Base-by-base conservation (phyloP, 2,329 filamentous ascomycete genomes). In the Neurospora crassa region DNA sequence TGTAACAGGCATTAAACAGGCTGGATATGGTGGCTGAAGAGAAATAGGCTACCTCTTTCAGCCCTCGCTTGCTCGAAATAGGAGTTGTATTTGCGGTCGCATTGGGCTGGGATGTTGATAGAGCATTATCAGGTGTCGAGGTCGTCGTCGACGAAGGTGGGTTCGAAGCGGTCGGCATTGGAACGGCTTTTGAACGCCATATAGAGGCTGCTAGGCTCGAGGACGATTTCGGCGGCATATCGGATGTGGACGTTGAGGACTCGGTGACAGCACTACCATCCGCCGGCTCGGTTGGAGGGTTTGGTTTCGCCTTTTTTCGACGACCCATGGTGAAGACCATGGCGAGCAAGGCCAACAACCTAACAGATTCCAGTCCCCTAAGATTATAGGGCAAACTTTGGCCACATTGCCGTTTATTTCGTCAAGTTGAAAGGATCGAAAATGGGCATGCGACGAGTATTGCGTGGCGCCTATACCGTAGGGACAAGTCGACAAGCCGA, bases 261-360 rank as follows among this genome's bases (percentile, higher is more conserved):
- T 73, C 76, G 18, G 12, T 67, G 37, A 43, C 12, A 59, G 20
- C 47, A 29, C 20, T 59, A 29, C 12, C 47, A 29, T 59, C 53
- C 14, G 34, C 53, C 68, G 59, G 40, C 43, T 71, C 71, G 11
- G 71, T 69, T 53, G 76, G 72, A 69, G 81, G 78, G 70, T 81
- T 80, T 24, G 79, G 80, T 73, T 81, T 80, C 63, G 78, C 74
- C 72, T 82, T 82, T 76, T 84, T 85, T 73, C 82, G 78, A 68
- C 81, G 79, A 75, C 78, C 80, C 82, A 84, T 84, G 74, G 72
- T 76, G 73, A 63, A 63, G 53, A 34, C 29, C 53, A 63, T 63
- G 29, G 53, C 47, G 47, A 53, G 67, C 29, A 37, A 69, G 37
- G 63, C 18, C 42, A 24, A 20, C 45, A 40, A n/a, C n/a, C n/a